Base-by-base conservation (phyloP, 257 asterid genomes). In the Solanum chiquidenum region DNA sequence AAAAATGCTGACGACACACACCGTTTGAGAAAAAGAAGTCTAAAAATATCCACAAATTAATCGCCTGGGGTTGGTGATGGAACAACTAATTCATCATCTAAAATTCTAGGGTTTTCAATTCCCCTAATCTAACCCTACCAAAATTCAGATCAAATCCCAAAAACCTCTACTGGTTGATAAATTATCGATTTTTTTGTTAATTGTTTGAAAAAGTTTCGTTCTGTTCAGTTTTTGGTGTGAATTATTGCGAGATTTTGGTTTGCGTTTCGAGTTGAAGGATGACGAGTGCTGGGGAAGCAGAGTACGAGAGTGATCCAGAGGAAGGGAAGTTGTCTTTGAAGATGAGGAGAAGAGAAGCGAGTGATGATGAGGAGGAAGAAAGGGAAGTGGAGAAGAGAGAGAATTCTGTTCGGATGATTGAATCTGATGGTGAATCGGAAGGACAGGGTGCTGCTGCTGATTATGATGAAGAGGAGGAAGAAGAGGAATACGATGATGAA, bases 221-320 rank as follows among this genome's bases (percentile, higher is more conserved):
- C 31, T 82, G 58, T 49, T 9, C 4, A 49, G 69, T 9, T 52
- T 49, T 49, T 46, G 6, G 27, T 5, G 68, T 80, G 66, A 80
- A 49, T 10, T 82, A 5, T 86, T 86, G 60, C 87, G 42, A 68
- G 44, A 68, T 34, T 27, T 77, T 23, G 18, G 21, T 49, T 87
- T 91, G 46, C 37, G 42, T 75, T 86, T 58, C 87, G 86, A 69
- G 60, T 83, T 85, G 90, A 71, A 88, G 12, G 52, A 94, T 94
- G 99, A 90, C 90, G 80, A 89, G 68, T 49, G 87, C 72, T 72
- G 89, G 86, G 60, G 92, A 88, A 73, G 92, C 87, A 90, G 98
- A 90, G 84, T 96, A 95, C 91, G 98, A 94, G 94, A 96, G 99
- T 94, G 98, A 96, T 92, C 99, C 99, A 52, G 99, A 96, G 90